Evolutionary conservation across 768 basidiomycete species (phyloP).

Genomic region (Lactarius akahatsu): DNA sequence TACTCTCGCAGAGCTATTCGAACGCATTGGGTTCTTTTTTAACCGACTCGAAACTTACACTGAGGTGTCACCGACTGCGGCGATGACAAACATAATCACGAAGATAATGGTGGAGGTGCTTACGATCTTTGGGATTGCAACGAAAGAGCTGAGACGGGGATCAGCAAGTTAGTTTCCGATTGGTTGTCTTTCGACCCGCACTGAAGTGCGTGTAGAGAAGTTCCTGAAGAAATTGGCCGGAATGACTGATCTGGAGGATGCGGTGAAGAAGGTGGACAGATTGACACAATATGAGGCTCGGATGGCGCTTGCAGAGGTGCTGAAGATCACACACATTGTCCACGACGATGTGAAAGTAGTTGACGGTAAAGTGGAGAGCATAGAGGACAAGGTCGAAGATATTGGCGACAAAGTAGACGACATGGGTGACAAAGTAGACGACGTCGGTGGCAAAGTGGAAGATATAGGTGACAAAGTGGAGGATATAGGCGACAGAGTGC

Average conservation of each 20-base stretch:
- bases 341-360: neutral
- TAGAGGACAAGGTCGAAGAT: no score
- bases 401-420: no score
- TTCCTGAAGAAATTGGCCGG: neutral
- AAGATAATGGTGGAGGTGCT: neutral
- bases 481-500: no score
- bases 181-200: neutral
- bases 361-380: no score
- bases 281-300: neutral
- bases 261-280: neutral
- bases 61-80: no score
- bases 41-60: no score
- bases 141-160: slow-evolving; percentile 1
- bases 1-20: no score
- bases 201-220: neutral
- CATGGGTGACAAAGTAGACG: no score
- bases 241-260: neutral
- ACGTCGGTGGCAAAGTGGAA: no score
- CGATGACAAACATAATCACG: neutral
- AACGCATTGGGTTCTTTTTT: no score
- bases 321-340: neutral
- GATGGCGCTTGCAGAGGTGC: neutral
- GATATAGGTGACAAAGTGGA: no score
- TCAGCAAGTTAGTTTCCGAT: neutral
- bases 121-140: neutral